phyloP scores from a whole-genome alignment of 371 early-diverging fungal species.

The Apophysomyces trapeziformis region DNA sequence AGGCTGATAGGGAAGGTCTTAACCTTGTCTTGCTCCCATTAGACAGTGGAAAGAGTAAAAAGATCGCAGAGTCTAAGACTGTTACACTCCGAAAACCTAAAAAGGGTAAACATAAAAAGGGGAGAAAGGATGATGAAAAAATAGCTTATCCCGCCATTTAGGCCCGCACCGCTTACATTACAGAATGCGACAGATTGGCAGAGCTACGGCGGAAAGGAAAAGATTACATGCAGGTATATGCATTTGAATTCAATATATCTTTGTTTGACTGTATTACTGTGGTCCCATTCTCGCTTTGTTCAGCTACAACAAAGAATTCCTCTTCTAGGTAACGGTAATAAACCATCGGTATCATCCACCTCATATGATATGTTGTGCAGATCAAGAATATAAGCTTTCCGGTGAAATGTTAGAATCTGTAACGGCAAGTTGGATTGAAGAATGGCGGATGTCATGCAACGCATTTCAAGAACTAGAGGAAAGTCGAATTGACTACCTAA shows the following conservation, averaged over 20 bases:
- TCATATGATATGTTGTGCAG: background rate
- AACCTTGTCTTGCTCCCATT: background rate
- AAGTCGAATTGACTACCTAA: constrained; percentile 20
- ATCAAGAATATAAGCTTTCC: constrained; percentile 19
- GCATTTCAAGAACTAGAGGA: constrained; percentile 26
- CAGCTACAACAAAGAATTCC: constrained; percentile 9
- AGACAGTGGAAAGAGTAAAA: constrained; percentile 23
- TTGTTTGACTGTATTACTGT: background rate
- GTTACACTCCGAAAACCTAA: constrained; percentile 25
- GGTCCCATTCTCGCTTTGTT: background rate
- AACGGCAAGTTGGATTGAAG: constrained; percentile 21
- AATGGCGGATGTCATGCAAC: constrained; percentile 21
- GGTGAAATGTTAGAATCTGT: constrained; percentile 13
- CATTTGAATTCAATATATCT: background rate
- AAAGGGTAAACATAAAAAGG: constrained; percentile 17
- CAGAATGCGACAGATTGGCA: constrained; percentile 12
- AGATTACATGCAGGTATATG: background rate
- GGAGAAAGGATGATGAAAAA: background rate
- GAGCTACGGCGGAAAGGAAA: constrained; percentile 5
- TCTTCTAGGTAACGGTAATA: background rate
- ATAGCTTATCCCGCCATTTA: background rate
- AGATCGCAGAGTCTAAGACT: constrained; percentile 19
- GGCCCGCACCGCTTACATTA: constrained; percentile 16
- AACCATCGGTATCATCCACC: background rate
- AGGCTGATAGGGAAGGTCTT: constrained; percentile 3